phyloP scores from a whole-genome alignment of 2,329 filamentous ascomycete genomes.

The Beauveria australis region DNA sequence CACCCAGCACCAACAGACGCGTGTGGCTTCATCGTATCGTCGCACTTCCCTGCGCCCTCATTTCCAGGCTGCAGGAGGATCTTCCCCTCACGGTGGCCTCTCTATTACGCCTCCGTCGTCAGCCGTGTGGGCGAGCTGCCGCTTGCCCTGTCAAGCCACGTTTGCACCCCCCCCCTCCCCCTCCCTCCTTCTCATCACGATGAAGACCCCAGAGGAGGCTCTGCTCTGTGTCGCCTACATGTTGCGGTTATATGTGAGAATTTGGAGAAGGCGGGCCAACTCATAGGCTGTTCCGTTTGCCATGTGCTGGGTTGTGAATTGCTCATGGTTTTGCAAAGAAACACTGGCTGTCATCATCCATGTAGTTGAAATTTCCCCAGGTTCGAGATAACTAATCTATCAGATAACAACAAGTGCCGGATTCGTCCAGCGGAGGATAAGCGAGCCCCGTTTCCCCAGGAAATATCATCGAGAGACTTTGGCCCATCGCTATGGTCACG shows the following conservation, averaged over 20 bases:
- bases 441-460: constrained; percentile 8
- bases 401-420: not conserved
- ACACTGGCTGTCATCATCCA: not conserved
- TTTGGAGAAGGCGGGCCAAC: not conserved
- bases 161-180: not conserved
- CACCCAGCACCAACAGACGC: not conserved
- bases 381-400: not conserved
- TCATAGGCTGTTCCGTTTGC: no score
- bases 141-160: not conserved
- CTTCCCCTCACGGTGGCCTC: not conserved
- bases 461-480: not conserved
- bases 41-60: not conserved
- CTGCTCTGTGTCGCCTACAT: not conserved
- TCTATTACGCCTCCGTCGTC: not conserved
- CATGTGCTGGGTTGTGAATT: not conserved
- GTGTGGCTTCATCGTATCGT: constrained; percentile 2
- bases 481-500: not conserved
- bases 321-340: no score
- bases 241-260: not conserved
- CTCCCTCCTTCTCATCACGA: not conserved
- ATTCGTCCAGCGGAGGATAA: not conserved
- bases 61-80: not conserved
- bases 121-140: not conserved
- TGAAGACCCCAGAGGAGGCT: not conserved
- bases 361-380: not conserved